These are phyloP conservation scores for Thielaviopsis punctulata DNA, from an alignment of 2,329 filamentous ascomycete genomes.

Conservation along the genomic window DNA sequence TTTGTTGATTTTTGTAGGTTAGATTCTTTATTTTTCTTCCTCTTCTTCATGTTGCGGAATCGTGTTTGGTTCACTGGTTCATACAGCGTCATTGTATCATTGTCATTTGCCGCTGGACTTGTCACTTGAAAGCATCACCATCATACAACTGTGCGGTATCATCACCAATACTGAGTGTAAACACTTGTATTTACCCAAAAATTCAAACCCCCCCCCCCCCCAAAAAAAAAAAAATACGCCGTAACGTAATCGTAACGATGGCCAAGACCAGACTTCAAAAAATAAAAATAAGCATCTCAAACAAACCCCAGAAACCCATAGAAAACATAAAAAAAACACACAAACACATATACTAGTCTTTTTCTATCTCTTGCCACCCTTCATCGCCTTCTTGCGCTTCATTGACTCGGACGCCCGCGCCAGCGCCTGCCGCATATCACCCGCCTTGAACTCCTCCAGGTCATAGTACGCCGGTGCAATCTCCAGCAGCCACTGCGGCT, in stretches of 20 bases:
- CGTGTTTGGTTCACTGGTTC: not conserved
- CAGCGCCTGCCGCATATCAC: constrained; percentile 61
- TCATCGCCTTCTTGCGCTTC: constrained; percentile 40
- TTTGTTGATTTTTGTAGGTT: constrained; percentile 6
- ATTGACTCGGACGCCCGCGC: constrained; percentile 41
- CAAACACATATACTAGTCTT: not conserved
- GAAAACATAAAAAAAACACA: constrained; percentile 1
- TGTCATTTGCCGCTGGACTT: not conserved
- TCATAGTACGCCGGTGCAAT: constrained; percentile 92
- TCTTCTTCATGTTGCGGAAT: not conserved
- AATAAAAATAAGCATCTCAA: not conserved
- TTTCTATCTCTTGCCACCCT: constrained; percentile 15
- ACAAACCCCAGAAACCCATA: not conserved
- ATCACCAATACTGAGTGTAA: not conserved
- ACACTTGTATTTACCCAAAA: not conserved
- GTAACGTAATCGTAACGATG: not conserved
- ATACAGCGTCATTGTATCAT: not conserved
- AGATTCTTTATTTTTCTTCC: no score
- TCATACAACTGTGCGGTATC: not conserved
- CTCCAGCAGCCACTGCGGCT: constrained; percentile 89
- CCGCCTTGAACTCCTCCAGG: constrained; percentile 62
- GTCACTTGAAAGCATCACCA: not conserved
- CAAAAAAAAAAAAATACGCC: not conserved
- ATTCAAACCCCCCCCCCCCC: no score
- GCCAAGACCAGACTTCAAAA: no score